Conservation (phyloP, 2,329 filamentous ascomycete genomes). For the Chaetothyriales sp. region DNA sequence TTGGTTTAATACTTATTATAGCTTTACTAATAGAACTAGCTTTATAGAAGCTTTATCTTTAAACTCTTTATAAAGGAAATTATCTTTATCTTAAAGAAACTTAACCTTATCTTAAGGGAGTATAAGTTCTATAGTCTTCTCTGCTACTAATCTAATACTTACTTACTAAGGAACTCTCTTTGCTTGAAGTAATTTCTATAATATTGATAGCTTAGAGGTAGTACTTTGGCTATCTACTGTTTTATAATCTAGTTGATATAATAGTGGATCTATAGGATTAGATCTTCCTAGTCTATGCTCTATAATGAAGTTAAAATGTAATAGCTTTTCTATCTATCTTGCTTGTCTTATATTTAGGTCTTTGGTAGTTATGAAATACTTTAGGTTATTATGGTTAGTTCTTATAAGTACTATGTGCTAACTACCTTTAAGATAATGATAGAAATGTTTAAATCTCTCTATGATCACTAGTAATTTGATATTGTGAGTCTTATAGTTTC, state of each 20-base stretch:
- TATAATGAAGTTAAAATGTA: slow-evolving; percentile 19
- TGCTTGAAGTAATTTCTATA: background rate
- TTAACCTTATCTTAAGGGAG: too few relatives aligned
- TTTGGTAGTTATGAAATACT: slow-evolving; percentile 20
- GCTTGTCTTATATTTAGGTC: slow-evolving; percentile 18
- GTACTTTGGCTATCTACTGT: background rate
- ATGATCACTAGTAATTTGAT: slow-evolving; percentile 12
- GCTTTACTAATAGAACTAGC: too few relatives aligned
- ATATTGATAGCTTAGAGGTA: background rate
- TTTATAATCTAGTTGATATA: slow-evolving; percentile 4
- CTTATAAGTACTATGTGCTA: slow-evolving; percentile 1
- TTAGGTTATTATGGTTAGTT: slow-evolving; percentile 20
- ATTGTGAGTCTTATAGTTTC: slow-evolving; percentile 6
- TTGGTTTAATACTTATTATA: too few relatives aligned
- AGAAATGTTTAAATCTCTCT: slow-evolving; percentile 18
- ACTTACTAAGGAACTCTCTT: background rate
- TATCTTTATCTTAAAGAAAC: too few relatives aligned
- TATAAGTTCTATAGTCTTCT: too few relatives aligned
- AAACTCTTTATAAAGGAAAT: too few relatives aligned
- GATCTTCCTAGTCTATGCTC: slow-evolving; percentile 11
- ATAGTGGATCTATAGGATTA: slow-evolving; percentile 13
- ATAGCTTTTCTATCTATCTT: slow-evolving; percentile 18
- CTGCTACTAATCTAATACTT: background rate
- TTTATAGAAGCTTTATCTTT: too few relatives aligned
- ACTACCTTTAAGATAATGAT: slow-evolving; percentile 15